phyloP scores from a whole-genome alignment of 2,329 filamentous ascomycete species.

The Pleomassaria siparia region DNA sequence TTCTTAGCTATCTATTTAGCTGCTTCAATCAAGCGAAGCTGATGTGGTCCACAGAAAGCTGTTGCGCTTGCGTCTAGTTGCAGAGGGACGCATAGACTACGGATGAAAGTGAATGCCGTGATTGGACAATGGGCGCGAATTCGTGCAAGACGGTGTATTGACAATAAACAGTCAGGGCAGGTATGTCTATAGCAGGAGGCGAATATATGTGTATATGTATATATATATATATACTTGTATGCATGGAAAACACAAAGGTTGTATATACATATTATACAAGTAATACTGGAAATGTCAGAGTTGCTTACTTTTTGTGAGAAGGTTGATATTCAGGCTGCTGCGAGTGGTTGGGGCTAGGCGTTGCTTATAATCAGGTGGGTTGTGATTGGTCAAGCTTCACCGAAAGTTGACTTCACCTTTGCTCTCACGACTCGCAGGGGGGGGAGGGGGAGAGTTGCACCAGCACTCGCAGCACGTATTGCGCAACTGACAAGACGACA shows the following conservation, averaged over 20 bases:
- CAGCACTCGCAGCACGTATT: slow-evolving; percentile 2
- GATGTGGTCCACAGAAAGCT: neutral
- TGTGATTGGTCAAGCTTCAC: slow-evolving; percentile 16
- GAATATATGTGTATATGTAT: no score
- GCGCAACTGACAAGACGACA: slow-evolving; percentile 6
- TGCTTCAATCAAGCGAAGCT: neutral
- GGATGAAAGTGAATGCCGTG: neutral
- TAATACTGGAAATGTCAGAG: no score
- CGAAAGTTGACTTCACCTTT: slow-evolving; percentile 3
- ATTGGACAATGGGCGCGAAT: neutral
- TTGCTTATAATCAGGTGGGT: slow-evolving; percentile 12
- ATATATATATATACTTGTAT: no score
- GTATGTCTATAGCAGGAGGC: no score
- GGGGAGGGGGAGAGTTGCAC: no score
- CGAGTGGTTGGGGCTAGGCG: slow-evolving; percentile 5
- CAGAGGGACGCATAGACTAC: neutral
- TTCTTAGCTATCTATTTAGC: neutral
- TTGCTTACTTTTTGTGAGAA: neutral
- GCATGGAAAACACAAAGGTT: no score
- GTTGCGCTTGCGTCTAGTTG: neutral
- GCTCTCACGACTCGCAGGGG: slow-evolving; percentile 1
- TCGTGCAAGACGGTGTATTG: no score
- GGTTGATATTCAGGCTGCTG: neutral
- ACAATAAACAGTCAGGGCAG: no score
- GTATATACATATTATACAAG: no score